A percentile compares a stretch with the other conserved stretches of the same genome.
phyloP scores from a whole-genome alignment of 441 rosid genomes.

The Gossypium trilobum region DNA sequence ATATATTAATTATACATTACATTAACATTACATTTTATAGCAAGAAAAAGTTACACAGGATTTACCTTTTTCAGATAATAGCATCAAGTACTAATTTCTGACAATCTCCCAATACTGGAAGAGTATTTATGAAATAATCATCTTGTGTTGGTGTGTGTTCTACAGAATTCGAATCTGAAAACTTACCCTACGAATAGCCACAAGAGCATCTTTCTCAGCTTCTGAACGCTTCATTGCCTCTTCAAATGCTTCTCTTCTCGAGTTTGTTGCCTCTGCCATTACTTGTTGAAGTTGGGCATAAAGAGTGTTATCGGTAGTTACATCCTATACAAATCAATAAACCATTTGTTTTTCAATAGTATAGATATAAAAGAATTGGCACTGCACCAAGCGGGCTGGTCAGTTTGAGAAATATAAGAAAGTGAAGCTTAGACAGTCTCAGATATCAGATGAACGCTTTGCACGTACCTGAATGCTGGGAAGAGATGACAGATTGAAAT shows the following conservation, averaged over 20 bases:
- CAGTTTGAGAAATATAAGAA: not conserved
- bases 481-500: conserved; percentile 36
- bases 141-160: not conserved
- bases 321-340: conserved; percentile 49
- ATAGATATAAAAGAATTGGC: conserved; percentile 15
- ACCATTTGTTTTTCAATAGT: conserved; percentile 9
- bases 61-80: not conserved
- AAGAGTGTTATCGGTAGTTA: conserved; percentile 35
- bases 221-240: conserved; percentile 53
- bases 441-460: conserved; percentile 11
- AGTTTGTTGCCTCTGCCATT: conserved; percentile 49
- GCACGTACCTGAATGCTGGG: conserved; percentile 49
- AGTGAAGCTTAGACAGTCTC: conserved; percentile 4
- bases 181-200: conserved; percentile 57
- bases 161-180: not conserved
- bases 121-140: not conserved
- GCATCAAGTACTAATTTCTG: not conserved
- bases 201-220: conserved; percentile 63
- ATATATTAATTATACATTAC: not conserved
- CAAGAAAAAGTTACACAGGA: not conserved
- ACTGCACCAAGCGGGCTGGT: not conserved
- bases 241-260: conserved; percentile 46
- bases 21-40: not conserved
- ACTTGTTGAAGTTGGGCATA: conserved; percentile 45
- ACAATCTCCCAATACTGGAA: not conserved